phyloP scores from a whole-genome alignment of 2,329 filamentous ascomycete species.

The Fusarium veterinarium region DNA sequence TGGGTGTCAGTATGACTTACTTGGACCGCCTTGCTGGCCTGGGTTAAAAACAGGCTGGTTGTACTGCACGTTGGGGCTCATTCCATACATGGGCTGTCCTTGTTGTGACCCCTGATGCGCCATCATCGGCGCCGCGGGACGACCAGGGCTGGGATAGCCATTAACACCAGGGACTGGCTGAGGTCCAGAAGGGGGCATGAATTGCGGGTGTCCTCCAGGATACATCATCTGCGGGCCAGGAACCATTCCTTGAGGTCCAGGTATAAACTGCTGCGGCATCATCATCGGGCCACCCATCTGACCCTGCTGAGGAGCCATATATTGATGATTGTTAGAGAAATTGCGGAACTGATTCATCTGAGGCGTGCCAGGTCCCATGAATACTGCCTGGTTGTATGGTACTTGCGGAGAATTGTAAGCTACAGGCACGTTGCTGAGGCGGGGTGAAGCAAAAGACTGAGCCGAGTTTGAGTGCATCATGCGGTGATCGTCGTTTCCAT shows the following conservation, averaged over 20 bases:
- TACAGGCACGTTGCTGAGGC: constrained; percentile 76
- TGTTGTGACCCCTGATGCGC: constrained; percentile 94
- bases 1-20: constrained; percentile 64
- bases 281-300: constrained; percentile 85
- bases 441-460: constrained; percentile 87
- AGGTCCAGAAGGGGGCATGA: constrained; percentile 69
- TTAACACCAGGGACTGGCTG: constrained; percentile 73
- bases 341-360: constrained; percentile 78
- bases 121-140: constrained; percentile 88
- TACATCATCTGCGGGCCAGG: constrained; percentile 86
- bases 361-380: constrained; percentile 74
- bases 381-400: constrained; percentile 78
- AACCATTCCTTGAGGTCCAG: constrained; percentile 76
- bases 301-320: constrained; percentile 75
- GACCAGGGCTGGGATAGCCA: constrained; percentile 89
- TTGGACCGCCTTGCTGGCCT: constrained; percentile 75
- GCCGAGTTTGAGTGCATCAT: constrained; percentile 89
- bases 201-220: constrained; percentile 72
- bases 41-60: constrained; percentile 78
- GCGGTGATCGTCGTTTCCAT: constrained; percentile 83
- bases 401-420: constrained; percentile 78
- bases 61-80: constrained; percentile 80
- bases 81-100: constrained; percentile 81
- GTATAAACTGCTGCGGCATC: constrained; percentile 82
- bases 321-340: constrained; percentile 76